Evolutionary conservation across 1,284 basidiomycete genomes (phyloP).

Genomic region (Marasmius sp.): DNA sequence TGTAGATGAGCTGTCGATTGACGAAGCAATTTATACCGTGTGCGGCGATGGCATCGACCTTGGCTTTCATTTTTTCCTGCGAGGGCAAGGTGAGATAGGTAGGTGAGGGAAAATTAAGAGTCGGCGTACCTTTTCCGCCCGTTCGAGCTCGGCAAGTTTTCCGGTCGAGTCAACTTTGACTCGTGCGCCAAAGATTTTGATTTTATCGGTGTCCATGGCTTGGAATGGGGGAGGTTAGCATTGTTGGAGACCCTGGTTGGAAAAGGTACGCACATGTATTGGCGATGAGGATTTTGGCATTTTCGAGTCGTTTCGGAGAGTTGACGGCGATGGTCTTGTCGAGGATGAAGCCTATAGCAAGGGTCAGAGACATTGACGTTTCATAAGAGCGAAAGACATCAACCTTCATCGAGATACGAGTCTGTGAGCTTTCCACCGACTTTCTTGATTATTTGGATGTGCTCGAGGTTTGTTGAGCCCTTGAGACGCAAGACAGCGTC

Average conservation of each 20-base stretch:
- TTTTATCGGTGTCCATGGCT: conserved; percentile 99
- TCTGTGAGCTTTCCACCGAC: conserved; percentile 98
- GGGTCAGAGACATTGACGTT: conserved; percentile 1
- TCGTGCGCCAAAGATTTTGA: conserved; percentile 97
- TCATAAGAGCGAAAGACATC: background rate
- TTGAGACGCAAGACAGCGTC: conserved; percentile 95
- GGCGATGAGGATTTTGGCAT: conserved; percentile 95
- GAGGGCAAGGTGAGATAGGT: conserved; percentile 5
- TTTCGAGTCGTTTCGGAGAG: conserved; percentile 92
- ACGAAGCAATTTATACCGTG: conserved; percentile 99
- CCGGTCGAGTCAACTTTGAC: conserved; percentile 95
- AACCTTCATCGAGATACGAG: conserved; percentile 95
- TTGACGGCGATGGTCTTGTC: conserved; percentile 96
- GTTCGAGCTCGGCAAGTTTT: conserved; percentile 96
- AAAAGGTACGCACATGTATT: conserved; percentile 78
- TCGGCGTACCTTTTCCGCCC: conserved; percentile 77
- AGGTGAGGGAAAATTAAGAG: background rate
- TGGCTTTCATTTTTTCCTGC: conserved; percentile 99
- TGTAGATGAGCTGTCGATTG: conserved; percentile 99
- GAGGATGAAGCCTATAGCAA: conserved; percentile 84
- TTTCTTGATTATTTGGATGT: conserved; percentile 99
- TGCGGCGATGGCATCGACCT: conserved; percentile 91
- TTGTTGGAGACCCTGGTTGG: background rate
- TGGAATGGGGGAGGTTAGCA: background rate
- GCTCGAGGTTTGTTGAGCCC: conserved; percentile 95